phyloP scores from a whole-genome alignment of 108 stramenopile species.

The Parmales sp. region DNA sequence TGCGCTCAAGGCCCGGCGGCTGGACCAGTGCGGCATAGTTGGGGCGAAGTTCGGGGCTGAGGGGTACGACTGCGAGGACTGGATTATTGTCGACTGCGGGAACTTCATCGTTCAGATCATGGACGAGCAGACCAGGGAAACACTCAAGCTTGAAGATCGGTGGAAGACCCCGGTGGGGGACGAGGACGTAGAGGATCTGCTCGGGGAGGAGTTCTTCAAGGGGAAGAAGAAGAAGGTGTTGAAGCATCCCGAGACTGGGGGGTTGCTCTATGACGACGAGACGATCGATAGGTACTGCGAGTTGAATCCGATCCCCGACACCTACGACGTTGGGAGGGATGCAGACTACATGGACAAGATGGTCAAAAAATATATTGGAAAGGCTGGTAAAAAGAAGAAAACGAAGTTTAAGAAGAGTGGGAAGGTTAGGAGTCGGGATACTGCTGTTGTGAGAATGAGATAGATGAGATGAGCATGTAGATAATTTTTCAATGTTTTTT shows the following conservation, averaged over 20 bases:
- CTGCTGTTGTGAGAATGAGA: too few relatives aligned
- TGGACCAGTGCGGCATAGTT: conserved; percentile 51
- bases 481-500: too few relatives aligned
- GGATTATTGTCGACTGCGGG: conserved; percentile 67
- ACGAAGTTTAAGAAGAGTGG: too few relatives aligned
- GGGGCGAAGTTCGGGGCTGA: conserved; percentile 49
- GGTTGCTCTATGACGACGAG: background rate
- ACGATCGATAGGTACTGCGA: background rate
- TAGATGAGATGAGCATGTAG: too few relatives aligned
- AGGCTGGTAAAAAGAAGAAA: too few relatives aligned
- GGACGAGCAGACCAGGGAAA: background rate
- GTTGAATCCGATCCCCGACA: background rate
- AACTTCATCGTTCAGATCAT: conserved; percentile 60
- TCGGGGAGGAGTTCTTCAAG: too few relatives aligned
- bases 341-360: too few relatives aligned
- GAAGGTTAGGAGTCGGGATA: too few relatives aligned
- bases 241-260: background rate
- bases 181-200: too few relatives aligned
- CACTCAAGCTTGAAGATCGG: background rate
- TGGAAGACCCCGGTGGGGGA: background rate
- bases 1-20: conserved; percentile 50
- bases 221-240: background rate
- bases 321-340: too few relatives aligned
- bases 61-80: conserved; percentile 38
- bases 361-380: too few relatives aligned